Conservation (phyloP, 352 stramenopile species). For the Globisporangium ultimum region DNA sequence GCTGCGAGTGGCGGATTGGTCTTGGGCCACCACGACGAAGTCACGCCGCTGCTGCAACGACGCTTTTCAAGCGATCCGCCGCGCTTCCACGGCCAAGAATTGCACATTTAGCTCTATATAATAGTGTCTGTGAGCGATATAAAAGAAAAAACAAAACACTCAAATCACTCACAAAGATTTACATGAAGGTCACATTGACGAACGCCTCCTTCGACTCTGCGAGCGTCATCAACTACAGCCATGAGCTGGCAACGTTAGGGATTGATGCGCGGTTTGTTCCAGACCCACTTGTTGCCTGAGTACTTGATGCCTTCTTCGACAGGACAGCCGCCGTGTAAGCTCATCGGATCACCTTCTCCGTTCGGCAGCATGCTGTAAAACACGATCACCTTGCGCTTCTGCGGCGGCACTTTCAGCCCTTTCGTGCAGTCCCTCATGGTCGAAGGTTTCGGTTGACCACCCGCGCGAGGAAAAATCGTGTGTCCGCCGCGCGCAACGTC, state of each 20-base stretch:
- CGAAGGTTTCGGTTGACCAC: constrained; percentile 31
- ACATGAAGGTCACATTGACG: too few relatives aligned
- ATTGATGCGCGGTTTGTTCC: constrained; percentile 51
- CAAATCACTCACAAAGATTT: too few relatives aligned
- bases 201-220: too few relatives aligned
- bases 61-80: constrained; percentile 38
- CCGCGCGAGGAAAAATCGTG: constrained; percentile 61
- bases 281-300: constrained; percentile 80
- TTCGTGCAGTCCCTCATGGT: constrained; percentile 51
- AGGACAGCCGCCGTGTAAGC: constrained; percentile 59
- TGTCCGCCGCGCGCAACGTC: constrained; percentile 59
- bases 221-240: too few relatives aligned
- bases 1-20: constrained; percentile 10
- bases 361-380: constrained; percentile 79
- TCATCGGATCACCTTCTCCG: constrained; percentile 52
- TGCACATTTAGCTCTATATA: constrained; percentile 36
- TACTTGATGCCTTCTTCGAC: constrained; percentile 72
- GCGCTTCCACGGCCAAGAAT: constrained; percentile 52
- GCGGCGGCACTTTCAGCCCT: constrained; percentile 48
- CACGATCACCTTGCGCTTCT: constrained; percentile 71
- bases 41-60: constrained; percentile 47
- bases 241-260: too few relatives aligned
- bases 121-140: too few relatives aligned
- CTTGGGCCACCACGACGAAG: constrained; percentile 25
- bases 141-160: too few relatives aligned